Evolutionary conservation across 257 asterid genomes (phyloP), one percentile per base, ranked within the genome.

Genomic region (Ilex asprella): DNA sequence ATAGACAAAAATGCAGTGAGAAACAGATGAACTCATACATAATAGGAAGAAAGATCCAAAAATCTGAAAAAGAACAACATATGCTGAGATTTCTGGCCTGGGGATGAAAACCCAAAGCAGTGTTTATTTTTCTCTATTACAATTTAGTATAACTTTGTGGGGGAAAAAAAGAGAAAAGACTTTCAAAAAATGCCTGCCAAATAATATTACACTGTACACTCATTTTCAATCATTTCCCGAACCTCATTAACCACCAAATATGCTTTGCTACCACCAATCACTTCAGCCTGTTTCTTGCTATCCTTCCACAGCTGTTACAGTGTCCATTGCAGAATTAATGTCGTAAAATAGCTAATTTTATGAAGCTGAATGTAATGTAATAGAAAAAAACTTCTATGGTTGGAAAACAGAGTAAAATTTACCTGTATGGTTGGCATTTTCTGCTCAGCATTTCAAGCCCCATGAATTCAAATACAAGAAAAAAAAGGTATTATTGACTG

Each of bases 381-480:
- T 13, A 52, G 16, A 15, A 14, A 49, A 14, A 3, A 49, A 56
- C 29, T 56, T 39, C 41, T 35, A 14, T 2, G 12, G 30, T 43
- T 39, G 13, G 55, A 61, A 47, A 35, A 49, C 46, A 62, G 16
- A 61, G 30, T 67, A 39, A 49, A 69, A 21, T 21, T 21, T 82
- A 91, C 96, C 98, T 88, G 96, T 69, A 91, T 77, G 11, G 97
- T 81, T 2, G 97, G 98, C 98, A 91, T 91, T 90, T 88, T 91
- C 98, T 91, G 92, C 73, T 57, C 69, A 72, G 31, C 47, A 74
- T 80, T 62, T 44, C 30, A n/a, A 59, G 68, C 54, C 72, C 73
- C 52, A n/a, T 35, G 59, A 31, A 64, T 30, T 43, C 31, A 74
- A 73, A 71, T 72, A 78, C 81, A 81, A 66, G 85, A 63, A 75